Conservation (phyloP, 2,329 filamentous ascomycete species). For the Alternaria infectoria region DNA sequence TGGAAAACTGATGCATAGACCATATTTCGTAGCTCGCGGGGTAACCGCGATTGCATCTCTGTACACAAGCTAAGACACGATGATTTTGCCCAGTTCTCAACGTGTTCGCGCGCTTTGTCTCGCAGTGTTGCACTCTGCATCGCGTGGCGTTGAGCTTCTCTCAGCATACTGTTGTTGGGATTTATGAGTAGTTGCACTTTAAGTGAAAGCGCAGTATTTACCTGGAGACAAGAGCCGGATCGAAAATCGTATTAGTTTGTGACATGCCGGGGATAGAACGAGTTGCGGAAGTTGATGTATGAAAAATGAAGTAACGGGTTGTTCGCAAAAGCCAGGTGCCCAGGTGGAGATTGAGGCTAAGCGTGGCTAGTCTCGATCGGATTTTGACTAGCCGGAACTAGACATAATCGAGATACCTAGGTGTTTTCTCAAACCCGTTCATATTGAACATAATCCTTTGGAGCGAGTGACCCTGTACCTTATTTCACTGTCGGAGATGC, state of each 20-base stretch:
- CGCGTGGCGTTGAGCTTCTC: not conserved
- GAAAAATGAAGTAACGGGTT: not conserved
- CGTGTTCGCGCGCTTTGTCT: not conserved
- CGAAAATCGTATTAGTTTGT: not conserved
- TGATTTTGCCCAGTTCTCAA: not conserved
- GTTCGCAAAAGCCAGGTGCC: not conserved
- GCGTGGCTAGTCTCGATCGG: not conserved
- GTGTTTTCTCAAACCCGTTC: not conserved
- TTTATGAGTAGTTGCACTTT: not conserved
- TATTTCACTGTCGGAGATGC: not conserved
- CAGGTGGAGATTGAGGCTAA: not conserved
- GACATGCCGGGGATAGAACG: not conserved
- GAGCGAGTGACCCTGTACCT: not conserved
- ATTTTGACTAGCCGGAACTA: not conserved
- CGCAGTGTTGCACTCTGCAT: not conserved
- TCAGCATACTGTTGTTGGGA: not conserved
- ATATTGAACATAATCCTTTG: not conserved
- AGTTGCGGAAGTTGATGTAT: not conserved
- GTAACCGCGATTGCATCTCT: not conserved
- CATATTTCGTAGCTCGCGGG: not conserved
- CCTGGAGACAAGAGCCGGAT: not conserved
- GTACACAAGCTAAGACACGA: not conserved
- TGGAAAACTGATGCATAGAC: not conserved
- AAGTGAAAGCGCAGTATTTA: not conserved
- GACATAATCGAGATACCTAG: not conserved